Conservation (phyloP, 2,329 filamentous ascomycete species). For the Fusarium proliferatum region DNA sequence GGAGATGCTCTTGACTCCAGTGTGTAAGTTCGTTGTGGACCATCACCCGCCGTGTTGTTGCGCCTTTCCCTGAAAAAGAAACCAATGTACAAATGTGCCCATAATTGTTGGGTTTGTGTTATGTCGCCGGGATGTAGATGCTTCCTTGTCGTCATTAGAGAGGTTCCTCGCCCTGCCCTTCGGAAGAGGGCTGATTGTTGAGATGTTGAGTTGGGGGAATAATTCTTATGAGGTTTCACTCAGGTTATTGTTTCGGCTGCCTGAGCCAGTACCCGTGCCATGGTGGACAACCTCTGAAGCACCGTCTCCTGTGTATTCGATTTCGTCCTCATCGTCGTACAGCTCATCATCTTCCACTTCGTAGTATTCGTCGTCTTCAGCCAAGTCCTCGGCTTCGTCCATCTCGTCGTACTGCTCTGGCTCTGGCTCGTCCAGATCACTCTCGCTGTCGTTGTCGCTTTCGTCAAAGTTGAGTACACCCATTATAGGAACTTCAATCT, state of each 20-base stretch:
- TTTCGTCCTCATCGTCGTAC: constrained; percentile 41
- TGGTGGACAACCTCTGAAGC: constrained; percentile 44
- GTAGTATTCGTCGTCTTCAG: constrained; percentile 44
- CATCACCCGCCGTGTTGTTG: constrained; percentile 39
- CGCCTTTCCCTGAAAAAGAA: constrained; percentile 33
- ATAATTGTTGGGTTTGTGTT: constrained; percentile 28
- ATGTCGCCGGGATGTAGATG: constrained; percentile 28
- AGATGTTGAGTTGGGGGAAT: constrained; percentile 1
- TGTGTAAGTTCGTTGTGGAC: constrained; percentile 33
- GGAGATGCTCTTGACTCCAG: constrained; percentile 41
- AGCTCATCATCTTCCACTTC: constrained; percentile 46
- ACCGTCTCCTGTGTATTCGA: constrained; percentile 44
- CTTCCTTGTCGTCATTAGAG: constrained; percentile 42
- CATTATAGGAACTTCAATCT: constrained; percentile 59
- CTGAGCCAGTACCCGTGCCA: constrained; percentile 44
- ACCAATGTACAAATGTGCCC: constrained; percentile 30
- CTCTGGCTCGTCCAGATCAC: constrained; percentile 44
- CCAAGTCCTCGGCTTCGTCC: constrained; percentile 42
- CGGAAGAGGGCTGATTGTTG: constrained; percentile 4
- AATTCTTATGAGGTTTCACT: constrained; percentile 44
- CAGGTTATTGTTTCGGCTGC: constrained; percentile 41
- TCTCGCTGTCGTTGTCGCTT: constrained; percentile 56
- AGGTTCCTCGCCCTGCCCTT: constrained; percentile 13
- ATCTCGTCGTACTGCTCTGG: constrained; percentile 44
- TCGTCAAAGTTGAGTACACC: constrained; percentile 58